Evolutionary conservation across 2,329 filamentous ascomycete genomes (phyloP).

Genomic region (Trichoderma afroharzianum): DNA sequence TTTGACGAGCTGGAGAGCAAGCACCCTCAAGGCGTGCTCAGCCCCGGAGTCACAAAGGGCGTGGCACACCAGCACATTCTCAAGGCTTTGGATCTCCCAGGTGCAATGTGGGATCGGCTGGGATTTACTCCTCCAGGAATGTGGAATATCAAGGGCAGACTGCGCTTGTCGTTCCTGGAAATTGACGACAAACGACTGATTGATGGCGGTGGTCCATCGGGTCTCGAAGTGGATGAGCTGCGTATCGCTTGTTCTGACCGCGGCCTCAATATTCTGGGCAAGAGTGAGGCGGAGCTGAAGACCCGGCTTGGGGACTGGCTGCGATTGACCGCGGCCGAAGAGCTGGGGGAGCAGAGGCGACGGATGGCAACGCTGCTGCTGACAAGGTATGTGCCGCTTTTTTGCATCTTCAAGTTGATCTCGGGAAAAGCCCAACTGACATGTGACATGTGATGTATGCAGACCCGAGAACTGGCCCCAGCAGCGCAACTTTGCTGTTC

Average conservation of each 20-base stretch:
- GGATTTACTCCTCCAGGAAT: conserved; percentile 47
- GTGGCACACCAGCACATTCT: conserved; percentile 39
- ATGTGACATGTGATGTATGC: neutral
- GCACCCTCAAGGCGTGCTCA: conserved; percentile 35
- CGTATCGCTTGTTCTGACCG: conserved; percentile 67
- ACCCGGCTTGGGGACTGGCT: conserved; percentile 47
- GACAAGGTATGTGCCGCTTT: conserved; percentile 35
- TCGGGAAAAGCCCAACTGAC: neutral
- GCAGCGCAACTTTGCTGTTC: conserved; percentile 39
- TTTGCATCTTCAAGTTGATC: neutral
- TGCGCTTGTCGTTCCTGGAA: conserved; percentile 60
- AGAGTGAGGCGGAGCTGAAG: conserved; percentile 56
- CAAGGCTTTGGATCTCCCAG: conserved; percentile 43
- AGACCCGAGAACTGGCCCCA: conserved; percentile 41
- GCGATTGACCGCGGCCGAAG: conserved; percentile 38
- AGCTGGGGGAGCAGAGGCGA: conserved; percentile 35
- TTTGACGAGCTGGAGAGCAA: conserved; percentile 42
- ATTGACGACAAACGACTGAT: conserved; percentile 68
- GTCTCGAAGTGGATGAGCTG: conserved; percentile 61
- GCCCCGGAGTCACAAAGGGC: conserved; percentile 28
- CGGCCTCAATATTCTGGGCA: conserved; percentile 56
- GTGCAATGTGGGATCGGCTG: conserved; percentile 47
- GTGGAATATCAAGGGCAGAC: conserved; percentile 51
- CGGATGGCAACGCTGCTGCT: conserved; percentile 40
- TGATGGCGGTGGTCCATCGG: conserved; percentile 54